These are phyloP conservation scores for Ajuga reptans DNA, from an alignment of 305 asterid species.

Conservation along the genomic window DNA sequence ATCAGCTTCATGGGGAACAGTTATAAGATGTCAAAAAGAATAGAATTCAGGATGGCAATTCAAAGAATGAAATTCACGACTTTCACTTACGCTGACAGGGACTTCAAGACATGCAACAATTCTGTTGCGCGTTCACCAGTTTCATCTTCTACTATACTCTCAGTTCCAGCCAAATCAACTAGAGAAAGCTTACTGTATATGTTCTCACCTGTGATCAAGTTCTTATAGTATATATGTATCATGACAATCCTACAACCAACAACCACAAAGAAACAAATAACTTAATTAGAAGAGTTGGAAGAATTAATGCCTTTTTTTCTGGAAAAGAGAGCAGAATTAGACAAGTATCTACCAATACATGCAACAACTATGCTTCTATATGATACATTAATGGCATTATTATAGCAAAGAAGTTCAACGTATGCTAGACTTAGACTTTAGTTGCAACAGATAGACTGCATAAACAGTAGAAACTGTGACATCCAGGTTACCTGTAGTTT, in stretches of 20 bases:
- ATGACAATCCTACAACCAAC: conserved; percentile 65
- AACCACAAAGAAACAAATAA: conserved; percentile 16
- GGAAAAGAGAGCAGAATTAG: conserved; percentile 11
- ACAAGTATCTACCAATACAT: not conserved
- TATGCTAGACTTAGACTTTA: not conserved
- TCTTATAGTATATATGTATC: conserved; percentile 72
- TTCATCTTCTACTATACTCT: conserved; percentile 55
- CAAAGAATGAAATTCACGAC: conserved; percentile 21
- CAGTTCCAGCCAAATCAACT: conserved; percentile 96
- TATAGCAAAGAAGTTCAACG: conserved; percentile 1
- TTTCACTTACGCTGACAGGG: conserved; percentile 82
- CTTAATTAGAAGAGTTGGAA: not conserved
- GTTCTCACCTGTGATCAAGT: conserved; percentile 83
- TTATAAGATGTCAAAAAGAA: conserved; percentile 14
- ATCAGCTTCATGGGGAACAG: not conserved
- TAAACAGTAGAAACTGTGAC: conserved; percentile 4
- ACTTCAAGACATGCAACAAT: conserved; percentile 84
- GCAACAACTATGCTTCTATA: not conserved
- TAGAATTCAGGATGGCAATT: not conserved
- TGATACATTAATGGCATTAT: conserved; percentile 8
- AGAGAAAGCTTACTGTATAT: conserved; percentile 85
- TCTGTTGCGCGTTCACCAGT: conserved; percentile 73
- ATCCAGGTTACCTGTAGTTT: not conserved
- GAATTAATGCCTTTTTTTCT: conserved; percentile 1
- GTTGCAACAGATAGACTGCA: not conserved